phyloP scores from a whole-genome alignment of 805 yeast species.

The Starmerella sirachaensis region DNA sequence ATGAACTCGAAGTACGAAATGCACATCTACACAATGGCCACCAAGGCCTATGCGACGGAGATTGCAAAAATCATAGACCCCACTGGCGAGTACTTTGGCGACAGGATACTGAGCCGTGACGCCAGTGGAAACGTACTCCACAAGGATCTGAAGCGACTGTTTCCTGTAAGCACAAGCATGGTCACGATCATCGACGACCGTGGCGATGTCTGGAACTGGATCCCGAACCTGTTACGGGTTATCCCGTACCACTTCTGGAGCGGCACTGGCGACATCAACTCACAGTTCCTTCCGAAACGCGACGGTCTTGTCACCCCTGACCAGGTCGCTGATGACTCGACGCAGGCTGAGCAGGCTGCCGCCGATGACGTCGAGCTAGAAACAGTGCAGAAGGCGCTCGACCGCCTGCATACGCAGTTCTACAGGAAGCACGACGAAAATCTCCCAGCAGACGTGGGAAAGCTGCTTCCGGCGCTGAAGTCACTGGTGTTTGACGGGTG shows the following conservation, averaged over 20 bases:
- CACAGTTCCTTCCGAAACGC: constrained; percentile 79
- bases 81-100: constrained; percentile 72
- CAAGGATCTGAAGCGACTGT: constrained; percentile 73
- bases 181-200: constrained; percentile 94
- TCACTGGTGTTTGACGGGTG: constrained; percentile 51
- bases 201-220: constrained; percentile 99
- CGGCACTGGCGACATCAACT: constrained; percentile 94
- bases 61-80: constrained; percentile 91
- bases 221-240: constrained; percentile 77
- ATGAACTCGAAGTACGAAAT: constrained; percentile 63
- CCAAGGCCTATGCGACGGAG: constrained; percentile 80
- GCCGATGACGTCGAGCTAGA: constrained; percentile 53
- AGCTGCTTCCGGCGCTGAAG: constrained; percentile 56
- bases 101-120: constrained; percentile 81
- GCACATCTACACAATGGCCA: constrained; percentile 97
- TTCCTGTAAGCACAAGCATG: constrained; percentile 94
- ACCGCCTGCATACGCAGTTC: constrained; percentile 53
- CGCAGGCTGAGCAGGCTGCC: constrained; percentile 6
- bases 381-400: constrained; percentile 49
- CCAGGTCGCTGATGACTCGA: constrained; percentile 7
- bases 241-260: constrained; percentile 93
- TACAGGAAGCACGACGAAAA: constrained; percentile 37
- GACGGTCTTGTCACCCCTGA: constrained; percentile 26
- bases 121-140: constrained; percentile 89
- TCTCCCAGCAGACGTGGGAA: constrained; percentile 22